Evolutionary conservation across 2,329 filamentous ascomycete species (phyloP), one percentile per base, ranked within the genome.

Genomic region (Pleoardoris graminearum): DNA sequence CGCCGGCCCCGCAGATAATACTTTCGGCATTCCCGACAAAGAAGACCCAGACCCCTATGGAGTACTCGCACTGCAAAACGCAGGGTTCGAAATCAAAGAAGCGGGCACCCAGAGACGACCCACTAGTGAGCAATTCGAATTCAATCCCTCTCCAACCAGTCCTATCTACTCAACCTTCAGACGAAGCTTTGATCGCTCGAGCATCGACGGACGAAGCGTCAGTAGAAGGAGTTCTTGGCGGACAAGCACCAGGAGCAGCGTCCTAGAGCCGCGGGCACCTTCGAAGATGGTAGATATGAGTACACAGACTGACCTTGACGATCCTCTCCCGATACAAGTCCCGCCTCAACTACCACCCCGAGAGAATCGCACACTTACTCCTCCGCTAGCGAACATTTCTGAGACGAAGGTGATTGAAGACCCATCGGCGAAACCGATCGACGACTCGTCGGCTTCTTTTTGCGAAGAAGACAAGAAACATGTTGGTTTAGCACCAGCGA

Each of bases 1-100:
- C 4, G 72, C 75, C 48, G 59, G 62, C 68, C 59, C 65, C 67
- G 58, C 74, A n/a, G 76, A 74, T 7, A 74, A 80, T 25, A 76
- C 77, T 1, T 96, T 97, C 75, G 92, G 92, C 2, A 79, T 96
- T 14, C 91, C 91, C 0, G 85, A 87, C 57, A 75, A 79, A 3
- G 85, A 91, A 49, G 93, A 97, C 63, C 91, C 92, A 0, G 93
- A 97, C 70, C 93, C 93, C 0, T 97, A 90, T 67, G 93, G 93
- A 21, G 89, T 97, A 22, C 82, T 92, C 58, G 92, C 93, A 7
- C 77, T 97, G n/a, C 91, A 96, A 69, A 87, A 91, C 77, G 89
- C 91, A 55, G 93, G 93, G 2, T 78, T 97, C 50, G 90, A 93
- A 63, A 94, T 97, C 60, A 84, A 89, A 47, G 92, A 97, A 76